Conservation (phyloP, 2,329 filamentous ascomycete species). For the Westerdykella sp. region DNA sequence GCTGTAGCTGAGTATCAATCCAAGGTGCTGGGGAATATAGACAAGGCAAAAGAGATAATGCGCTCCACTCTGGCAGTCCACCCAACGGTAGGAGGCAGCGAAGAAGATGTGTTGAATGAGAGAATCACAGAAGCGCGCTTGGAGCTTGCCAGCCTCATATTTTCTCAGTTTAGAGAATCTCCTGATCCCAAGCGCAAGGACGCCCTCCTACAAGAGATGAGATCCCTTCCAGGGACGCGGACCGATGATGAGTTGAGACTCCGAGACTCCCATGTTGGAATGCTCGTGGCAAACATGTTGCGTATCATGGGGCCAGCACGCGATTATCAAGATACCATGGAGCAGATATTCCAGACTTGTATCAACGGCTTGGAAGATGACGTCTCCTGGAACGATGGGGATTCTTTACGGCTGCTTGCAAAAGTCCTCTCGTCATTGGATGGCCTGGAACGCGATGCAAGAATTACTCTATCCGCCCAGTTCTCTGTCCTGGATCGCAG, state of each 20-base stretch:
- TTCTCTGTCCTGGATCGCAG: conserved; percentile 10
- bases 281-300: conserved; percentile 9
- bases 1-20: conserved; percentile 3
- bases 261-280: conserved; percentile 5
- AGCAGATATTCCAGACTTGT: conserved; percentile 9
- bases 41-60: conserved; percentile 6
- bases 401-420: conserved; percentile 8
- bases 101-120: conserved; percentile 2
- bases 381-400: conserved; percentile 10
- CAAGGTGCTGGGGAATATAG: conserved; percentile 2
- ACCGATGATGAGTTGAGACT: conserved; percentile 2
- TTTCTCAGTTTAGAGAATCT: conserved; percentile 5
- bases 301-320: conserved; percentile 10
- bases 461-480: conserved; percentile 10
- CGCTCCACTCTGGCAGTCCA: not conserved
- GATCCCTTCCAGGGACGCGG: conserved; percentile 1
- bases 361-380: conserved; percentile 8
- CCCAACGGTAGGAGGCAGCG: conserved; percentile 1
- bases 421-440: conserved; percentile 11
- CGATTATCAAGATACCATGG: conserved; percentile 10
- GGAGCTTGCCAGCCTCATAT: conserved; percentile 8
- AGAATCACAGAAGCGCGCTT: conserved; percentile 1
- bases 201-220: conserved; percentile 5
- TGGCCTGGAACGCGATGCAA: conserved; percentile 13
- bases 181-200: conserved; percentile 6